Evolutionary conservation across 768 basidiomycete genomes (phyloP).

Genomic region (Porphyrellus cyaneotinctus): DNA sequence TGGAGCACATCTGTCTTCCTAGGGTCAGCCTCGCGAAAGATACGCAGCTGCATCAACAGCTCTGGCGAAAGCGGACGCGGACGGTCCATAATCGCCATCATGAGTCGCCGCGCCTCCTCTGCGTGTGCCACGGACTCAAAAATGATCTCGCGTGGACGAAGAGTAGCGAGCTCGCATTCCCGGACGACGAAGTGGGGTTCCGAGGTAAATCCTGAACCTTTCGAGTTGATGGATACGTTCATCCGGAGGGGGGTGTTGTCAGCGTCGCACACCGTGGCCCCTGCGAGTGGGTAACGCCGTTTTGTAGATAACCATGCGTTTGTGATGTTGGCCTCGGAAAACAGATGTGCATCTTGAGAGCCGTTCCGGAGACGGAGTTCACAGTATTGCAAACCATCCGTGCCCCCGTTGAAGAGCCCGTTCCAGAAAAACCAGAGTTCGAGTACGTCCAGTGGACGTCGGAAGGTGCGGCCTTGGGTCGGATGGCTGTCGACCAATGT

Average conservation of each 20-base stretch:
- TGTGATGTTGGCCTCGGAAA: constrained; percentile 34
- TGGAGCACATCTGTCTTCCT: constrained; percentile 38
- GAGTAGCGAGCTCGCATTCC: constrained; percentile 33
- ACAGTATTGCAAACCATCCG: constrained; percentile 39
- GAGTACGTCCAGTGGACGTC: constrained; percentile 36
- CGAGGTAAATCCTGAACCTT: not conserved
- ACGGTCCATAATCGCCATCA: constrained; percentile 31
- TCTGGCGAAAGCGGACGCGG: constrained; percentile 39
- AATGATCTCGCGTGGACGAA: constrained; percentile 37
- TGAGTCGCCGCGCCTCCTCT: constrained; percentile 33
- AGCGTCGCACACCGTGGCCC: constrained; percentile 32
- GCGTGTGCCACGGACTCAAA: constrained; percentile 32
- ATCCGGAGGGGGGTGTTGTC: not conserved
- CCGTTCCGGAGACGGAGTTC: constrained; percentile 26
- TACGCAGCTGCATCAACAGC: constrained; percentile 38
- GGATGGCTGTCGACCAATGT: constrained; percentile 2
- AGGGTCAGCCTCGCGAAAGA: constrained; percentile 34
- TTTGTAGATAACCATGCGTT: constrained; percentile 50
- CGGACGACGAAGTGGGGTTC: constrained; percentile 38
- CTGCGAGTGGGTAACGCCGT: constrained; percentile 46
- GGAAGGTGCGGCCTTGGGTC: constrained; percentile 11
- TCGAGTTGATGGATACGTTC: not conserved
- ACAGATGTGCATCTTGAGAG: constrained; percentile 19
- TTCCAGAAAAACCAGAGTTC: constrained; percentile 44
- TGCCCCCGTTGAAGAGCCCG: constrained; percentile 38